Percentiles rank a stretch among this genome's conserved stretches.
These are phyloP conservation scores for Penicillium desertorum DNA, from an alignment of 495 filamentous ascomycete genomes.

Conservation along the genomic window DNA sequence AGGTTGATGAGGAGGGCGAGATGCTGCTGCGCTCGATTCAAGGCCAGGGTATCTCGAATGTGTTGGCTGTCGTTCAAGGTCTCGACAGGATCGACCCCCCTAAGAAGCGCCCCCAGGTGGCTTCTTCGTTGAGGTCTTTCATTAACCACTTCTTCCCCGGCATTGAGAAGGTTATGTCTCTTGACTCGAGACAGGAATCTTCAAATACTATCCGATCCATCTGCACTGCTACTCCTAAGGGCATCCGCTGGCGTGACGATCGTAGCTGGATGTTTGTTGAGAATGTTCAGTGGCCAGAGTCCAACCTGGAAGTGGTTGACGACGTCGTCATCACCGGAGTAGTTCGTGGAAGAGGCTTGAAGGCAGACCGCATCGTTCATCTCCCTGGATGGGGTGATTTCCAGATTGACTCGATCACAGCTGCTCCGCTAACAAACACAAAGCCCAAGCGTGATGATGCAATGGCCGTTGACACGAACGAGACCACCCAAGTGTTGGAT, in stretches of 20 bases:
- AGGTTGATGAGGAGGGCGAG: constrained; percentile 82
- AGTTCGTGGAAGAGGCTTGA: constrained; percentile 80
- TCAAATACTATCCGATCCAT: constrained; percentile 84
- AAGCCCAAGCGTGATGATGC: constrained; percentile 61
- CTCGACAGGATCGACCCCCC: constrained; percentile 72
- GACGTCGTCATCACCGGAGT: constrained; percentile 79
- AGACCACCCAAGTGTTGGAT: constrained; percentile 58
- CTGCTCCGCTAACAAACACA: constrained; percentile 56
- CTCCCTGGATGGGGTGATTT: constrained; percentile 94
- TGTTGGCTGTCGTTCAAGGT: constrained; percentile 75
- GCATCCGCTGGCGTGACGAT: constrained; percentile 88
- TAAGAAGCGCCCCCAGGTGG: constrained; percentile 73
- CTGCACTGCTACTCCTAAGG: constrained; percentile 87
- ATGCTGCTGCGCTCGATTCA: constrained; percentile 80
- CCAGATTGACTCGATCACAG: constrained; percentile 84
- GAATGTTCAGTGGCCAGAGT: constrained; percentile 66
- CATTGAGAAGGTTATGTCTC: constrained; percentile 80
- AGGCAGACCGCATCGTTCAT: constrained; percentile 85
- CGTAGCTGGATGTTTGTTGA: constrained; percentile 93
- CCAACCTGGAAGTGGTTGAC: constrained; percentile 43
- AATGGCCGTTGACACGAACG: constrained; percentile 65
- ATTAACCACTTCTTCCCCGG: constrained; percentile 90
- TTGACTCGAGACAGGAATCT: constrained; percentile 85
- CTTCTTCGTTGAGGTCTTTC: constrained; percentile 80
- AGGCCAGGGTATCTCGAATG: constrained; percentile 87